Conservation (phyloP, 495 filamentous ascomycete species). For the Xylaria cubensis region DNA sequence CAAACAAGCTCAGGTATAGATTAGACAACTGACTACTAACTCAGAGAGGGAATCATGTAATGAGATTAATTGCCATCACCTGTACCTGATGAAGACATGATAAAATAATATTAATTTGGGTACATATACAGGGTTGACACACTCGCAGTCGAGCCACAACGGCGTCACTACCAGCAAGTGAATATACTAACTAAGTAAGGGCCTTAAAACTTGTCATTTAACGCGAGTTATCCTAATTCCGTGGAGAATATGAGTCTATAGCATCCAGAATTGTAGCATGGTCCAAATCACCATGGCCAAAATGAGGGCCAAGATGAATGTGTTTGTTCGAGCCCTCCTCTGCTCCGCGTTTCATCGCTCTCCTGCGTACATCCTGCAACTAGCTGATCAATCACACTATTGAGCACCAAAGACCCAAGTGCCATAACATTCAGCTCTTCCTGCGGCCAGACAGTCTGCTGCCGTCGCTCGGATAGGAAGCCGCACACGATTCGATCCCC, state of each 20-base stretch:
- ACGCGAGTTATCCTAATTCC: neutral
- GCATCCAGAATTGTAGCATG: neutral
- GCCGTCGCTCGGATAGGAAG: constrained; percentile 23
- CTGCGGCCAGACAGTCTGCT: neutral
- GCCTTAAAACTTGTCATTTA: neutral
- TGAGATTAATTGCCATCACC: neutral
- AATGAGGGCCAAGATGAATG: neutral
- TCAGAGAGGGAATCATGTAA: no score
- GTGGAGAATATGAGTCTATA: neutral
- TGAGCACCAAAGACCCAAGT: neutral
- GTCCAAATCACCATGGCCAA: neutral
- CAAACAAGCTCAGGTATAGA: no score
- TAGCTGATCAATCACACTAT: neutral
- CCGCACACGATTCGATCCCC: constrained; percentile 25
- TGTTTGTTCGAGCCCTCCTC: neutral
- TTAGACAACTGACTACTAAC: no score
- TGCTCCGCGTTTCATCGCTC: neutral
- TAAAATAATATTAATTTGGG: no score
- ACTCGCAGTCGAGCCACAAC: neutral
- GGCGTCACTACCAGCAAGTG: neutral
- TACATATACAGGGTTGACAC: no score
- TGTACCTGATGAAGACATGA: neutral
- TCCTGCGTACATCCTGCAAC: neutral
- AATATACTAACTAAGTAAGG: neutral
- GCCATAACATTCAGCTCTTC: neutral